phyloP scores from a whole-genome alignment of 805 yeast genomes.

The Starmerella potacharoeniae region DNA sequence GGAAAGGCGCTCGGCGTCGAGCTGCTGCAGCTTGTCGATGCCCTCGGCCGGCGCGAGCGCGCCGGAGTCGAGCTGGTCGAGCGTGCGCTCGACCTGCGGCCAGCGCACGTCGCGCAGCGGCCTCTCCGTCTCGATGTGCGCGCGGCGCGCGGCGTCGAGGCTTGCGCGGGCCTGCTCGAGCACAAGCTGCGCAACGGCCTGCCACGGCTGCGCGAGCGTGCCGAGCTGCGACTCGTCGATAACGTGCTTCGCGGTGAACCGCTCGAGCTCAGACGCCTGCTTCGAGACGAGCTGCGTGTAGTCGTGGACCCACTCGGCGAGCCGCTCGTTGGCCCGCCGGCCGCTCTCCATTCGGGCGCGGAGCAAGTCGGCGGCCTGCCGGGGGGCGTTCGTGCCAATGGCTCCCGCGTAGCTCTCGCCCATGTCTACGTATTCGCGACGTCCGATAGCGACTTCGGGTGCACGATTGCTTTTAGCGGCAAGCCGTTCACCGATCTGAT shows the following conservation, averaged over 20 bases:
- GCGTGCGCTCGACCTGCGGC: constrained; percentile 25
- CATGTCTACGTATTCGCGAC: constrained; percentile 4
- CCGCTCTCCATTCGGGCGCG: constrained; percentile 47
- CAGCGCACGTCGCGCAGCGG: constrained; percentile 32
- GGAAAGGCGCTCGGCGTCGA: constrained; percentile 38
- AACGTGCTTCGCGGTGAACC: constrained; percentile 15
- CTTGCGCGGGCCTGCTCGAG: constrained; percentile 27
- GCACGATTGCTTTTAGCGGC: neutral
- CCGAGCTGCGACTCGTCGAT: constrained; percentile 21
- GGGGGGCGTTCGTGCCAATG: constrained; percentile 32
- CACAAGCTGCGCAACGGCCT: constrained; percentile 22
- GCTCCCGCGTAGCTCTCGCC: constrained; percentile 22
- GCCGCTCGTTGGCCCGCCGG: constrained; percentile 44
- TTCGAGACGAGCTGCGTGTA: constrained; percentile 38
- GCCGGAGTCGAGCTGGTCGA: constrained; percentile 7
- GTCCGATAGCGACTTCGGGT: neutral
- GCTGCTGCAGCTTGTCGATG: constrained; percentile 44
- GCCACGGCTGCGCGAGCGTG: constrained; percentile 27
- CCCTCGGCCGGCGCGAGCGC: constrained; percentile 30
- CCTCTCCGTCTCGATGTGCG: constrained; percentile 31
- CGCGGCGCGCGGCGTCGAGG: constrained; percentile 27
- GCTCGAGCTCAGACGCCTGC: constrained; percentile 40
- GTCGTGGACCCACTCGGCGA: constrained; percentile 51
- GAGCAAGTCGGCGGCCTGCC: constrained; percentile 48
- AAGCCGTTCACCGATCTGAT: neutral